These are phyloP conservation scores for Saprolegnia parasitica DNA, from an alignment of 352 stramenopile species.

Conservation along the genomic window DNA sequence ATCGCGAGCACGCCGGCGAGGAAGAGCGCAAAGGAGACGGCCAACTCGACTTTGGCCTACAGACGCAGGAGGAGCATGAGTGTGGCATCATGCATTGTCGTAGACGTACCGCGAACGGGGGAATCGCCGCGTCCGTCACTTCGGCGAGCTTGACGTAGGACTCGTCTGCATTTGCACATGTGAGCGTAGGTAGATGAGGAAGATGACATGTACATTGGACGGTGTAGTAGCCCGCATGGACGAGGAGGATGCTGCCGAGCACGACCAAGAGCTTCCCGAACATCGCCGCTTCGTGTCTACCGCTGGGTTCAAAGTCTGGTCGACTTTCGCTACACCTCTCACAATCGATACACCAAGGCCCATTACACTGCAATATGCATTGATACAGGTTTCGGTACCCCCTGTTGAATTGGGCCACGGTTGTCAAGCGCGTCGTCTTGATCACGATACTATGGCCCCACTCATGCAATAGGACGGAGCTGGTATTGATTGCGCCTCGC, in stretches of 20 bases:
- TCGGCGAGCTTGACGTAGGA: conserved; percentile 72
- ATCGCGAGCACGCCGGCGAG: conserved; percentile 64
- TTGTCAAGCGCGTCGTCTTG: no score
- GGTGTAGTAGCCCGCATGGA: conserved; percentile 79
- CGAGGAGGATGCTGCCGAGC: conserved; percentile 54
- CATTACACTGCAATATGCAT: no score
- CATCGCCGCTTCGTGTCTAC: conserved; percentile 33
- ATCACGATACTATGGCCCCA: no score
- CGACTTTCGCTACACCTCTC: conserved; percentile 3
- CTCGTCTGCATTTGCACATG: conserved; percentile 42
- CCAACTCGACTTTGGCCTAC: conserved; percentile 67
- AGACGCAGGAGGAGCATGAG: background rate
- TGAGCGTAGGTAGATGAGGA: background rate
- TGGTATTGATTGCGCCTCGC: no score
- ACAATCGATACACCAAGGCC: background rate
- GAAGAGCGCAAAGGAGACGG: conserved; percentile 59
- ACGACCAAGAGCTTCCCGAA: conserved; percentile 69
- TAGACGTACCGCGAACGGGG: conserved; percentile 47
- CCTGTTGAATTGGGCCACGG: no score
- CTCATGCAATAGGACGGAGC: no score
- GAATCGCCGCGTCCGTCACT: conserved; percentile 61
- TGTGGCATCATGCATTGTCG: background rate
- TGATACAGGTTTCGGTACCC: no score
- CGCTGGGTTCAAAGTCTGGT: background rate
- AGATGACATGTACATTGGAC: conserved; percentile 53